Evolutionary conservation across 345 rosid species (phyloP).

Genomic region (Gossypium ekmanianum): DNA sequence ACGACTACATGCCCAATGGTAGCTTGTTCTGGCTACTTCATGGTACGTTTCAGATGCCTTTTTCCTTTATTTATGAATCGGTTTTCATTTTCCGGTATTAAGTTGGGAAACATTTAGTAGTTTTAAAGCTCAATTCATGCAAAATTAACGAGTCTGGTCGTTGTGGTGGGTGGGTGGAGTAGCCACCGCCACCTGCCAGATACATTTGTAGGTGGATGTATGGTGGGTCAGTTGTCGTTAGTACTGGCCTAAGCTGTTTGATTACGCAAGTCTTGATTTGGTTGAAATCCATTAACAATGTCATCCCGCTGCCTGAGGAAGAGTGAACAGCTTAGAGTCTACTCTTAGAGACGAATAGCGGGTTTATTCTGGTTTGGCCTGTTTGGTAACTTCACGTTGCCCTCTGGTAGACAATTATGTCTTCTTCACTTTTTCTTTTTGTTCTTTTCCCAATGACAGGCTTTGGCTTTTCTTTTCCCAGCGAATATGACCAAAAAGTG

Average conservation of each 20-base stretch:
- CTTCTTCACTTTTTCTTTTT: slow-evolving; percentile 17
- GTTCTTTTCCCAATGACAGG: slow-evolving; percentile 1
- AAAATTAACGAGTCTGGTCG: background rate
- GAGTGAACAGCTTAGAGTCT: no score
- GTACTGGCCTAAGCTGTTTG: background rate
- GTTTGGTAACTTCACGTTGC: slow-evolving; percentile 8
- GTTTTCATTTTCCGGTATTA: background rate
- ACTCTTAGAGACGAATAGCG: no score
- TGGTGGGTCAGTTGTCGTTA: background rate
- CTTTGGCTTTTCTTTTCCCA: slow-evolving; percentile 12
- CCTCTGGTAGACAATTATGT: slow-evolving; percentile 8
- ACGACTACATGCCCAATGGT: slow-evolving; percentile 82
- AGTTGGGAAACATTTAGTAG: background rate
- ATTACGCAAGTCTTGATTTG: background rate
- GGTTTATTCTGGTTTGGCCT: background rate
- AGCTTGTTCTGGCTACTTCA: slow-evolving; percentile 95
- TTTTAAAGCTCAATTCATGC: background rate
- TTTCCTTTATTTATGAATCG: background rate
- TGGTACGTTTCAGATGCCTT: slow-evolving; percentile 43
- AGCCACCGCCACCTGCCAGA: background rate
- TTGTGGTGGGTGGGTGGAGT: slow-evolving; percentile 4
- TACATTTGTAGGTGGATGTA: background rate
- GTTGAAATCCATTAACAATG: no score
- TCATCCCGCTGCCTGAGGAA: background rate
- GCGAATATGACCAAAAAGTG: slow-evolving; percentile 28